A percentile compares a stretch with the other conserved stretches of the same genome.
Evolutionary conservation across 495 filamentous ascomycete species (phyloP).

Genomic region (Penicillium goetzii): DNA sequence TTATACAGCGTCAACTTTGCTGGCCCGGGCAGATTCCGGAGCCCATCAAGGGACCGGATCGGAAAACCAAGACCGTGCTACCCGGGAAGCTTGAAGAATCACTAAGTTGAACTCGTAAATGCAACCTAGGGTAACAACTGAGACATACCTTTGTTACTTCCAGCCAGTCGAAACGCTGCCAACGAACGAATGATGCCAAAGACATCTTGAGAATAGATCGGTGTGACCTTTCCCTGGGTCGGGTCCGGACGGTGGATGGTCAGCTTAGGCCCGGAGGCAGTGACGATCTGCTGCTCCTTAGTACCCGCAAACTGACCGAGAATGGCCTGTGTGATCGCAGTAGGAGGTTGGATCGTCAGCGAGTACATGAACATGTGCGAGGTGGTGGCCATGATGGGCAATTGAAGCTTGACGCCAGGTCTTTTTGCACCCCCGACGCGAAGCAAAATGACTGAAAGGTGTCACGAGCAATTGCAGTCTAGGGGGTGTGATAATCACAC

Average conservation of each 20-base stretch:
- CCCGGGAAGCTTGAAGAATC: constrained; percentile 79
- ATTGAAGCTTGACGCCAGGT: constrained; percentile 23
- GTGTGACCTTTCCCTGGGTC: constrained; percentile 79
- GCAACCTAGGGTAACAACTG: constrained; percentile 41
- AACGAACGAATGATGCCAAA: constrained; percentile 93
- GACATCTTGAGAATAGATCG: constrained; percentile 85
- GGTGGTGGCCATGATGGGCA: constrained; percentile 86
- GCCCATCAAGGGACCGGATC: constrained; percentile 39
- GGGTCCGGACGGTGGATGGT: constrained; percentile 87
- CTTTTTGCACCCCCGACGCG: constrained; percentile 20
- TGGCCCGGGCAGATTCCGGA: constrained; percentile 48
- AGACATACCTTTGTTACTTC: constrained; percentile 93
- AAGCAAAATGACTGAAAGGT: constrained; percentile 23
- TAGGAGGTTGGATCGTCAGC: constrained; percentile 88
- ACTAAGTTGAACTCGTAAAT: constrained; percentile 79
- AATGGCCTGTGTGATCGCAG: constrained; percentile 85
- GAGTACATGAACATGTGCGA: constrained; percentile 98
- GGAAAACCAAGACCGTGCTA: constrained; percentile 49
- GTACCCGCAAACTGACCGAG: constrained; percentile 92
- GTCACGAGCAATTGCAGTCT: constrained; percentile 40
- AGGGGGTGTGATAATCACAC: constrained; percentile 35
- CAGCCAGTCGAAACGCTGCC: constrained; percentile 85
- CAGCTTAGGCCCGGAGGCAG: constrained; percentile 86
- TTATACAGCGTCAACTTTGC: constrained; percentile 42
- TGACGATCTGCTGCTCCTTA: constrained; percentile 95